Conservation (phyloP, 2,329 filamentous ascomycete genomes). For the Aspergillus aculeatus region DNA sequence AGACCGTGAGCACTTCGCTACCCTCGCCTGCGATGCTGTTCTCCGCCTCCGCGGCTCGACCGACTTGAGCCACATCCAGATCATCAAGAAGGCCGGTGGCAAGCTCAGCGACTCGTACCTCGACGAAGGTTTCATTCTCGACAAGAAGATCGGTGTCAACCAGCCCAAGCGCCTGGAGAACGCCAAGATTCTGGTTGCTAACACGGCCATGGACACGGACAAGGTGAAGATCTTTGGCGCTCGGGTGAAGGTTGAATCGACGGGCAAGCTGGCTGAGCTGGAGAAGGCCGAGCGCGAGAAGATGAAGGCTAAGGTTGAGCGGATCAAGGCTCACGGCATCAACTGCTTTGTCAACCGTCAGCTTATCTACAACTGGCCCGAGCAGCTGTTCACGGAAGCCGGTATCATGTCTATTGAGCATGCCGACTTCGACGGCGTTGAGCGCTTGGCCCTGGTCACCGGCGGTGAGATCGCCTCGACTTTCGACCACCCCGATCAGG, state of each 20-base stretch:
- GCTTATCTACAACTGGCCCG: slow-evolving; percentile 99
- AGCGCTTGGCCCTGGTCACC: slow-evolving; percentile 89
- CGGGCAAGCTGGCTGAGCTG: slow-evolving; percentile 94
- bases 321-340: slow-evolving; percentile 97
- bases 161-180: slow-evolving; percentile 97
- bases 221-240: slow-evolving; percentile 99
- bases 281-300: slow-evolving; percentile 98
- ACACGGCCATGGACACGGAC: slow-evolving; percentile 99
- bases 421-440: slow-evolving; percentile 97
- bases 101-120: slow-evolving; percentile 97
- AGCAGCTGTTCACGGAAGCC: slow-evolving; percentile 96
- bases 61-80: slow-evolving; percentile 95
- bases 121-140: slow-evolving; percentile 95
- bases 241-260: slow-evolving; percentile 92
- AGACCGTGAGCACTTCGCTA: slow-evolving; percentile 87
- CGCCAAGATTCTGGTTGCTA: slow-evolving; percentile 95
- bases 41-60: slow-evolving; percentile 84
- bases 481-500: slow-evolving; percentile 95
- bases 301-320: slow-evolving; percentile 99
- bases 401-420: slow-evolving; percentile 99
- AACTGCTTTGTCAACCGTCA: slow-evolving; percentile 99
- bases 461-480: slow-evolving; percentile 97
- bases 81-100: slow-evolving; percentile 98
- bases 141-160: slow-evolving; percentile 99
- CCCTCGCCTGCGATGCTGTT: slow-evolving; percentile 87